phyloP scores from a whole-genome alignment of 169 alveolate species.

The Plasmodium billcollinsi region DNA sequence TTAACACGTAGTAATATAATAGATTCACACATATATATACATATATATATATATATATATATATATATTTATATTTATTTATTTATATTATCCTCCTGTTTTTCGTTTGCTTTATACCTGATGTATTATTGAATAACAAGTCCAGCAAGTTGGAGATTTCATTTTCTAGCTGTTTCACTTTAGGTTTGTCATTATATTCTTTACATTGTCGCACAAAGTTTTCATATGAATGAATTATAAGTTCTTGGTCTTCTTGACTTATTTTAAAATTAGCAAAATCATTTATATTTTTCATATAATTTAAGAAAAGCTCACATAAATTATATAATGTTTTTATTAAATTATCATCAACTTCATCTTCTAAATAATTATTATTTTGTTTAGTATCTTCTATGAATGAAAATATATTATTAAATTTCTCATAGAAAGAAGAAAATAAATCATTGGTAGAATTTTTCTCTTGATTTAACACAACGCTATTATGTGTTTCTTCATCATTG shows the following conservation, averaged over 20 bases:
- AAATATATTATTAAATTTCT: conserved; percentile 45
- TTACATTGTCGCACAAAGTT: conserved; percentile 67
- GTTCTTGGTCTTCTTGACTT: conserved; percentile 46
- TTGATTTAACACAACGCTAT: neutral
- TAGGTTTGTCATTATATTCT: conserved; percentile 58
- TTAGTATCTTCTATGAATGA: conserved; percentile 39
- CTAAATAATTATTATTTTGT: conserved; percentile 69
- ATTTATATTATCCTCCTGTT: neutral
- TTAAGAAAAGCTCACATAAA: conserved; percentile 54
- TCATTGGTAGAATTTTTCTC: conserved; percentile 16
- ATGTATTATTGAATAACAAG: conserved; percentile 54
- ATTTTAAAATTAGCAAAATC: conserved; percentile 59
- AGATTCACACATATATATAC: too few species aligned
- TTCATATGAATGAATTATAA: conserved; percentile 63
- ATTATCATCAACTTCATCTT: conserved; percentile 72
- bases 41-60: too few species aligned
- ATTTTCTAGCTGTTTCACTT: conserved; percentile 65
- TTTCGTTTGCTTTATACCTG: conserved; percentile 32
- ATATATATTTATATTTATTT: neutral
- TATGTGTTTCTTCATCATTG: conserved; percentile 11
- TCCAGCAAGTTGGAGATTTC: conserved; percentile 69
- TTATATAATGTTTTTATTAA: conserved; percentile 62
- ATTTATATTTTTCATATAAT: conserved; percentile 48
- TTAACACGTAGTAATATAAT: conserved; percentile 2
- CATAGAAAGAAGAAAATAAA: conserved; percentile 27